Evolutionary conservation across 106 monocot species (phyloP), one percentile per base, ranked within the genome.

Genomic region (Allium fistulosum): DNA sequence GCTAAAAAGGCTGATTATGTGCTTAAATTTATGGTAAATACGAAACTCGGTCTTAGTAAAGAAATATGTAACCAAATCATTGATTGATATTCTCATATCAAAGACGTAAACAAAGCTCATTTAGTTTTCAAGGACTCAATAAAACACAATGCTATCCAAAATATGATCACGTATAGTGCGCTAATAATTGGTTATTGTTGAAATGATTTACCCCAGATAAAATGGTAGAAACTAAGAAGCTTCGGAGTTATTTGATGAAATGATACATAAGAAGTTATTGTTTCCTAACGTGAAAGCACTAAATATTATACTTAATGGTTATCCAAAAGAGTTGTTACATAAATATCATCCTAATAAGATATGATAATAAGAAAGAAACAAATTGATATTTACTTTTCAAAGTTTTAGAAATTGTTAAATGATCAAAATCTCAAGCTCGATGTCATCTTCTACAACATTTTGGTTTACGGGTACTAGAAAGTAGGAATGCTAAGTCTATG

Each of bases 111-210:
- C 56, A 75, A 71, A 50, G 92, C 96, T 65, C 79, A 4, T 26
- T 45, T 67, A 68, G 79, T 76, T 71, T 89, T 88, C 69, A 76
- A 87, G 4, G 82, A 82, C 71, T 72, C 84, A 53, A 4, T 78
- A 18, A 50, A 61, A 46, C 77, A 62, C 59, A 86, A 84, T 2
- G 26, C 82, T 13, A 58, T 26, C 2, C 76, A 81, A 18, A 84
- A 92, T 84, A 74, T 77, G 3, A 37, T 84, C 51, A 65, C 92
- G 55, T 97, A 92, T 52, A 92, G 92, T 46, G 74, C 77, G 65
- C 71, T 97, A 48, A 92, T 97, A 75, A 74, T 79, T 74, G 96
- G 92, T 52, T 97, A 97, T 66, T 97, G 83, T 77, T 88, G 82
- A n/a, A n/a, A n/a, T n/a, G n/a, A n/a, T n/a, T n/a, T n/a, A n/a